Evolutionary conservation across 805 yeast species (phyloP).

Genomic region (Kregervanrija pseudodelftensis): DNA sequence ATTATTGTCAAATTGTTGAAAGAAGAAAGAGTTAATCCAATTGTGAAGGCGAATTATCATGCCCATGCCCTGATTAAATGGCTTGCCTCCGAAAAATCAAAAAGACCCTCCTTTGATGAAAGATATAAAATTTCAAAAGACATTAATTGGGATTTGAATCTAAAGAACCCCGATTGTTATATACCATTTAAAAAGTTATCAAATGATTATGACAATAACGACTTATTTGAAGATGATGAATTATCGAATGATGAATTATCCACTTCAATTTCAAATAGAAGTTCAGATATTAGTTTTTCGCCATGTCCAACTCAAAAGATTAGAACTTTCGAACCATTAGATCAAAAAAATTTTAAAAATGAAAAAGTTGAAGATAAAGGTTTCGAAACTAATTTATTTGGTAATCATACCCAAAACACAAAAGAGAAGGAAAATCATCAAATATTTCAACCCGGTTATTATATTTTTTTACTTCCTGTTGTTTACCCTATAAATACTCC

Average conservation of each 20-base stretch:
- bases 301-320: slow-evolving; percentile 21
- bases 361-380: slow-evolving; percentile 2
- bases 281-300: slow-evolving; percentile 13
- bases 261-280: background rate
- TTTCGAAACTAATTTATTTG: slow-evolving; percentile 14
- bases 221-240: slow-evolving; percentile 11
- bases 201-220: slow-evolving; percentile 1
- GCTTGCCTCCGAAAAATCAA: slow-evolving; percentile 38
- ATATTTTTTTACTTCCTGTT: slow-evolving; percentile 59
- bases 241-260: slow-evolving; percentile 13
- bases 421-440: slow-evolving; percentile 5
- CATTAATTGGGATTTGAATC: slow-evolving; percentile 37
- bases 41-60: slow-evolving; percentile 34
- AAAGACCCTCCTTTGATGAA: slow-evolving; percentile 35
- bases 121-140: slow-evolving; percentile 35
- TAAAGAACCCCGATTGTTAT: slow-evolving; percentile 30
- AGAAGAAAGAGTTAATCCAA: slow-evolving; percentile 31
- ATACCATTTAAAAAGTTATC: slow-evolving; percentile 23
- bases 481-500: slow-evolving; percentile 57
- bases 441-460: slow-evolving; percentile 54
- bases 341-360: slow-evolving; percentile 15
- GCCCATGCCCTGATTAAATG: slow-evolving; percentile 39
- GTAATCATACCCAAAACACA: background rate
- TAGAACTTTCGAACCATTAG: slow-evolving; percentile 16
- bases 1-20: slow-evolving; percentile 39